Evolutionary conservation across 768 basidiomycete genomes (phyloP).

Genomic region (Pleurotus djamor): DNA sequence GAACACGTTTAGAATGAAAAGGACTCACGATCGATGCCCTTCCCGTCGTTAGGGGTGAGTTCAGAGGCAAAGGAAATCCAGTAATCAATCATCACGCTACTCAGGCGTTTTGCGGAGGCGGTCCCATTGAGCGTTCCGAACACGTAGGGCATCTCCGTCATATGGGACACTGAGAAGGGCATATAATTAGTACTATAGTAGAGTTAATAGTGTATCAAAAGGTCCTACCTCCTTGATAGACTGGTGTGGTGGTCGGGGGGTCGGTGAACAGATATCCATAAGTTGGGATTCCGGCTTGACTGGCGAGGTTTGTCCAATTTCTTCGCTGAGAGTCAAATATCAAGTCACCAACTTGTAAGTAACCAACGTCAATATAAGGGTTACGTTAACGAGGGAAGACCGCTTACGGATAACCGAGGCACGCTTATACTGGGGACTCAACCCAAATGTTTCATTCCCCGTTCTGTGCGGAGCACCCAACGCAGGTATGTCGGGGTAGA

Average conservation of each 20-base stretch:
- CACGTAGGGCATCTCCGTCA: slow-evolving; percentile 26
- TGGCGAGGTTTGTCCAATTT: slow-evolving; percentile 29
- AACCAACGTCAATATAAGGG: background rate
- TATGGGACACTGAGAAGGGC: slow-evolving; percentile 21
- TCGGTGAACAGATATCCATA: slow-evolving; percentile 39
- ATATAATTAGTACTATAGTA: background rate
- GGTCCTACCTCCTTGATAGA: slow-evolving; percentile 1
- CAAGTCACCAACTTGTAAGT: slow-evolving; percentile 27
- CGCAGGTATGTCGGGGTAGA: slow-evolving; percentile 41
- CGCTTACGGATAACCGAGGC: slow-evolving; percentile 23
- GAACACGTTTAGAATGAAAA: background rate
- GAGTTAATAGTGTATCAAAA: background rate
- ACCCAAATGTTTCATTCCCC: slow-evolving; percentile 41
- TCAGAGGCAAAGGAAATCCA: slow-evolving; percentile 46
- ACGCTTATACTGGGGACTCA: slow-evolving; percentile 35
- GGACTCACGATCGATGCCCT: slow-evolving; percentile 19
- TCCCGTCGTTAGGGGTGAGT: slow-evolving; percentile 39
- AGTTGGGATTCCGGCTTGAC: slow-evolving; percentile 24
- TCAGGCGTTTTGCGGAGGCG: slow-evolving; percentile 20
- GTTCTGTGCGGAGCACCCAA: slow-evolving; percentile 43
- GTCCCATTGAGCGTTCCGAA: slow-evolving; percentile 19
- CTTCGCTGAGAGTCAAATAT: slow-evolving; percentile 30
- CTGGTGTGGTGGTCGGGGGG: slow-evolving; percentile 11
- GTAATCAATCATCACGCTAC: slow-evolving; percentile 36
- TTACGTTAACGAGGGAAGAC: background rate